Evolutionary conservation across 78 protist genomes (phyloP).

Genomic region (Pigoraptor vietnamica): DNA sequence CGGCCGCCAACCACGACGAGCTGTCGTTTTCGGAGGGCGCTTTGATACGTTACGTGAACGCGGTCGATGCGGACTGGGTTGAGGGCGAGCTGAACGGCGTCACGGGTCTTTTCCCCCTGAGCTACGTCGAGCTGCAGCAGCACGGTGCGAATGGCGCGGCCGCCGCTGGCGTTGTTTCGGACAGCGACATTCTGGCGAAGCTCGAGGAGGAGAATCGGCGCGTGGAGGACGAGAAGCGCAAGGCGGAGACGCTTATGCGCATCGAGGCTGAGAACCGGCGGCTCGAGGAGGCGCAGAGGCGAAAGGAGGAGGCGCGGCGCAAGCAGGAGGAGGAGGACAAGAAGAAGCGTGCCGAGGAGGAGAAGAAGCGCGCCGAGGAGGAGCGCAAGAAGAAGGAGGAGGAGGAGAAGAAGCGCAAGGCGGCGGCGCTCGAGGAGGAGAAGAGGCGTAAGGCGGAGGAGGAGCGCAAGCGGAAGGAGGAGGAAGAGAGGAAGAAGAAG

Average conservation of each 20-base stretch:
- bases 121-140: neutral
- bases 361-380: neutral
- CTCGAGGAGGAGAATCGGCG: neutral
- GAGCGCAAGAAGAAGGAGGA: neutral
- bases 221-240: neutral
- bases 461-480: neutral
- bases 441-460: neutral
- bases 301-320: neutral
- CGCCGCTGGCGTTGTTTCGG: neutral
- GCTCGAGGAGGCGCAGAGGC: neutral
- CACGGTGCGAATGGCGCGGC: neutral
- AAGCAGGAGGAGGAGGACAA: neutral
- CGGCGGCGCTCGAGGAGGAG: neutral
- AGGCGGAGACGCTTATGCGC: neutral
- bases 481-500: neutral
- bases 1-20: neutral
- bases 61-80: neutral
- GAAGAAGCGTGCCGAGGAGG: neutral
- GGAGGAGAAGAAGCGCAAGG: neutral
- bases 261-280: neutral
- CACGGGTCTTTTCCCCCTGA: neutral
- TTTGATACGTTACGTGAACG: neutral
- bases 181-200: neutral
- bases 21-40: neutral
- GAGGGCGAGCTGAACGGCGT: neutral